Percentiles rank a stretch among this genome's conserved stretches.
Conservation (phyloP, 2,329 filamentous ascomycete genomes). For the Phialophora tarda region DNA sequence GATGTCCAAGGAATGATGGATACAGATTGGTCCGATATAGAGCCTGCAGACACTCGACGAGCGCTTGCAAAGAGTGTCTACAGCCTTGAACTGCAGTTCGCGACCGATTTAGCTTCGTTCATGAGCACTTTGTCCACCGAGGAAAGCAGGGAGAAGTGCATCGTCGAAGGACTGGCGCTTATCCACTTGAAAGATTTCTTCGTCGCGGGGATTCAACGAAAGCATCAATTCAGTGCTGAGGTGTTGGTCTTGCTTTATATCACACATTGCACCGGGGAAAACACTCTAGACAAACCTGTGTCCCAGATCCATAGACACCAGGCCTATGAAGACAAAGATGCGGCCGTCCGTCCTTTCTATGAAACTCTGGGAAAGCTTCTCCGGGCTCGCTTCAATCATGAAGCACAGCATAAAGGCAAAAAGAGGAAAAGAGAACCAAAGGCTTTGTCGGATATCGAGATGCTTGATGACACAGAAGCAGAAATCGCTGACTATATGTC, state of each 20-base stretch:
- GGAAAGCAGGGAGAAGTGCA: conserved; percentile 8
- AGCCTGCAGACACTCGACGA: conserved; percentile 48
- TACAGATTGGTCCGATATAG: conserved; percentile 47
- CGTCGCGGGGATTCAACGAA: conserved; percentile 13
- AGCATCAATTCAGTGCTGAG: conserved; percentile 1
- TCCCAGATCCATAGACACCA: conserved; percentile 12
- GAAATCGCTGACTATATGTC: conserved; percentile 21
- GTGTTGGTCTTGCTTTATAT: conserved; percentile 26
- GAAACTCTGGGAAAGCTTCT: conserved; percentile 8
- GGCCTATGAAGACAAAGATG: conserved; percentile 24
- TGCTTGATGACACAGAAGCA: conserved; percentile 23
- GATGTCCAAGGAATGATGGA: conserved; percentile 42
- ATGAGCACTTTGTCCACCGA: conserved; percentile 6
- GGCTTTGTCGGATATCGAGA: conserved; percentile 13
- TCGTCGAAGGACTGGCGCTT: conserved; percentile 20
- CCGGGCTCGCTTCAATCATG: not conserved
- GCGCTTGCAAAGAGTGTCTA: conserved; percentile 43
- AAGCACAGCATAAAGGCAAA: conserved; percentile 14
- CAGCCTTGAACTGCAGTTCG: conserved; percentile 9
- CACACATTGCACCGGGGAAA: conserved; percentile 27
- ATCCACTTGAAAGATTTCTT: conserved; percentile 4
- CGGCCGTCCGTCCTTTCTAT: conserved; percentile 23
- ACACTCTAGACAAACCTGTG: conserved; percentile 12
- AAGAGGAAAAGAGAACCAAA: conserved; percentile 28
- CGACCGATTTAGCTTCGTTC: conserved; percentile 7